These are phyloP conservation scores for Mycosarcoma maydis DNA, from an alignment of 1,284 basidiomycete genomes.

Conservation along the genomic window DNA sequence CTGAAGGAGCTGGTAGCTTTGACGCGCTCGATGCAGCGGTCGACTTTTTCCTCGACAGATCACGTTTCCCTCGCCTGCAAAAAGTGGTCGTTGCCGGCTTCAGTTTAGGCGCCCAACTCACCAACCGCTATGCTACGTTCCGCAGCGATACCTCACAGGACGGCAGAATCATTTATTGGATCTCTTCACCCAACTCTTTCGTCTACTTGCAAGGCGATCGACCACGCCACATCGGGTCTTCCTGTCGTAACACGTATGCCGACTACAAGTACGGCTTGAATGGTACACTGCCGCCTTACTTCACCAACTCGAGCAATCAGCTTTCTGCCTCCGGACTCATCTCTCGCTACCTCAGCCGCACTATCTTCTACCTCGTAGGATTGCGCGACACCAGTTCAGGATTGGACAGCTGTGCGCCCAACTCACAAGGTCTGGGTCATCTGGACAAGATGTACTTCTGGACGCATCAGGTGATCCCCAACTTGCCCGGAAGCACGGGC, in stretches of 20 bases:
- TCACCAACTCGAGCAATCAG: constrained; percentile 1
- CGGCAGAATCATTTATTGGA: constrained; percentile 51
- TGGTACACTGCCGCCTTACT: constrained; percentile 54
- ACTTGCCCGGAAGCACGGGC: constrained; percentile 40
- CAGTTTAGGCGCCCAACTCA: constrained; percentile 56
- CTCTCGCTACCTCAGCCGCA: constrained; percentile 37
- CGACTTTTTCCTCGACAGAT: constrained; percentile 45
- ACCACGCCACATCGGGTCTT: constrained; percentile 16
- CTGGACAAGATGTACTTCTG: constrained; percentile 59
- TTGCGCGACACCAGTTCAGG: constrained; percentile 38
- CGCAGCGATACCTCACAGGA: constrained; percentile 38
- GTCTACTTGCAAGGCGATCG: constrained; percentile 53
- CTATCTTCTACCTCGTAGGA: constrained; percentile 57
- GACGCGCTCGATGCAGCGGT: constrained; percentile 56
- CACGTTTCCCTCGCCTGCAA: constrained; percentile 53
- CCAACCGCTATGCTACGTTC: constrained; percentile 55
- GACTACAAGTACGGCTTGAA: constrained; percentile 64
- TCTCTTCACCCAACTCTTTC: constrained; percentile 56
- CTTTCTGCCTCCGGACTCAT: constrained; percentile 15
- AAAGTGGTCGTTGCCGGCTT: constrained; percentile 63
- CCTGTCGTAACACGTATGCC: constrained; percentile 35
- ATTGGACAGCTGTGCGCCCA: constrained; percentile 44
- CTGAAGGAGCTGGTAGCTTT: constrained; percentile 33
- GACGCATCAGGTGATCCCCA: constrained; percentile 47
- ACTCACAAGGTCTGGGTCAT: constrained; percentile 52